Evolutionary conservation across 345 rosid species (phyloP).

Genomic region (Ceriops tagal): DNA sequence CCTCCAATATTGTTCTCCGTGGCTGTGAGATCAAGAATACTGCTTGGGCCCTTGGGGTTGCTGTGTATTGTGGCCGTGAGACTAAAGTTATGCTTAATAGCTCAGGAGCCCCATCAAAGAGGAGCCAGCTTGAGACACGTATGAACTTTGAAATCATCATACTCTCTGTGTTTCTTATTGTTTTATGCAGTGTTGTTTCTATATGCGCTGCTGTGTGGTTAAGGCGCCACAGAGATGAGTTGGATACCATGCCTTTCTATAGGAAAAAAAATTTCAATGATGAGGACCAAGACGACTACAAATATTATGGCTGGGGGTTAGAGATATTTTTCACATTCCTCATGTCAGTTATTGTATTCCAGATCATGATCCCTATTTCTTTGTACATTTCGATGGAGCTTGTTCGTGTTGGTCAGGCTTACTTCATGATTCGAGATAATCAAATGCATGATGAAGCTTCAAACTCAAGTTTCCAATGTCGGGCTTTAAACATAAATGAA

Average conservation of each 20-base stretch:
- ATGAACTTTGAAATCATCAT: conserved; percentile 78
- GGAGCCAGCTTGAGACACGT: conserved; percentile 73
- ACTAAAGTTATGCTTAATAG: conserved; percentile 89
- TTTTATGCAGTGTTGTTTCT: conserved; percentile 57
- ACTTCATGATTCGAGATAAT: conserved; percentile 80
- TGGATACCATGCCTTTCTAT: conserved; percentile 67
- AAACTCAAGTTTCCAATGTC: conserved; percentile 78
- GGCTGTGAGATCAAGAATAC: conserved; percentile 94
- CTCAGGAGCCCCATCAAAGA: conserved; percentile 86
- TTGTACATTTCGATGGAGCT: conserved; percentile 99
- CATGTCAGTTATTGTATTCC: conserved; percentile 94
- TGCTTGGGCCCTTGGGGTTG: conserved; percentile 70
- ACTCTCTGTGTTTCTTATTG: conserved; percentile 63
- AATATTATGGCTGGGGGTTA: conserved; percentile 91
- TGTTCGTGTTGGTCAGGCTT: conserved; percentile 97
- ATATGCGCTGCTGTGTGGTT: conserved; percentile 67
- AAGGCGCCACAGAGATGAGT: conserved; percentile 50
- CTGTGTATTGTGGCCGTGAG: conserved; percentile 75
- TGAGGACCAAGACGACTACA: conserved; percentile 38
- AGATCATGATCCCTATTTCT: conserved; percentile 98
- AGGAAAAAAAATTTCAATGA: conserved; percentile 52
- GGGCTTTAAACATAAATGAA: conserved; percentile 95
- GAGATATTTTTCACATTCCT: conserved; percentile 89
- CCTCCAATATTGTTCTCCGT: conserved; percentile 78
- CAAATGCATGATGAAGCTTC: conserved; percentile 80